phyloP scores from a whole-genome alignment of 331 rosid species.

The Saraca asoca region DNA sequence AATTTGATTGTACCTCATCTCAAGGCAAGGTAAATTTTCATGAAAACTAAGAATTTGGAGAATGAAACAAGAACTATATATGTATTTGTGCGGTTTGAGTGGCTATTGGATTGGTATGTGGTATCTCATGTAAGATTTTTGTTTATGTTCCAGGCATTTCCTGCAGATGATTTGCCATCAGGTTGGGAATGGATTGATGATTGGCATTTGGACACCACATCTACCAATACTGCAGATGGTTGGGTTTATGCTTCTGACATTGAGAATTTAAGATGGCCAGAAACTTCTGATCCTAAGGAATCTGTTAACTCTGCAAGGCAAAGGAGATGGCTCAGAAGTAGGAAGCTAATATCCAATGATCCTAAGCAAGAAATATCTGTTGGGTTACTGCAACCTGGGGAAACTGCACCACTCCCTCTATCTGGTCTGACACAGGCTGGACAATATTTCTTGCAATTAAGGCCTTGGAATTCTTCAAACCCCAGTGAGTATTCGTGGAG shows the following conservation, averaged over 20 bases:
- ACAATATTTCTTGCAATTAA: conserved; percentile 62
- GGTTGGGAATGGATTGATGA: conserved; percentile 95
- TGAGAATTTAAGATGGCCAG: conserved; percentile 78
- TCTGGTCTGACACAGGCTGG: conserved; percentile 68
- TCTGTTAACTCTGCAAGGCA: conserved; percentile 63
- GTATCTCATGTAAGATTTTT: conserved; percentile 18
- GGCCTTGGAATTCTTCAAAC: conserved; percentile 57
- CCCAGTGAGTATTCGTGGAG: conserved; percentile 81
- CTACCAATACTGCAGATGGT: conserved; percentile 63
- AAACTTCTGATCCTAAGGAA: conserved; percentile 52
- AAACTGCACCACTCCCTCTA: conserved; percentile 71
- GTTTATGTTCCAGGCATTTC: conserved; percentile 48
- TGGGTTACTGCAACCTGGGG: conserved; percentile 87
- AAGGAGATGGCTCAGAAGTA: conserved; percentile 80
- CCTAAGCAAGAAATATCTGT: conserved; percentile 55
- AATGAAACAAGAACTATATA: conserved; percentile 13
- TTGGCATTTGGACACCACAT: conserved; percentile 77
- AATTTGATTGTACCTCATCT: no score
- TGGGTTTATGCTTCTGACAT: conserved; percentile 82
- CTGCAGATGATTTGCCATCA: conserved; percentile 55
- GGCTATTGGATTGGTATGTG: conserved; percentile 10
- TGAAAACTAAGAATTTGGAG: not conserved
- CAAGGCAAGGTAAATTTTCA: no score
- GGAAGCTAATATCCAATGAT: conserved; percentile 51
- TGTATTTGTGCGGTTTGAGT: conserved; percentile 7